Conservation (phyloP, 345 rosid species). For the Dimocarpus longan region DNA sequence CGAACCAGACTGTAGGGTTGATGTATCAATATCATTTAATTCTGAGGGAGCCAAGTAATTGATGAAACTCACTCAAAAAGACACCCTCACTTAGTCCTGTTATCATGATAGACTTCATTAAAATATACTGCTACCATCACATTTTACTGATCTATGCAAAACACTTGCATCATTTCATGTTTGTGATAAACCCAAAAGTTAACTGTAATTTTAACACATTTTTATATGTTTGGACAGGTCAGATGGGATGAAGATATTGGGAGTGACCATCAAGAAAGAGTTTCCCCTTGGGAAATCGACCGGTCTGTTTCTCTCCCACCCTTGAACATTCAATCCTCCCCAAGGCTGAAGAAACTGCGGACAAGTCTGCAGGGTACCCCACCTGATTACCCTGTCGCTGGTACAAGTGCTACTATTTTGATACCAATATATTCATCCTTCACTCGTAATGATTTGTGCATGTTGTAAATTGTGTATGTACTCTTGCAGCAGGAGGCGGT, state of each 20-base stretch:
- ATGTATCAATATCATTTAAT: neutral
- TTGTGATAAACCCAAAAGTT: neutral
- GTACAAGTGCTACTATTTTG: slow-evolving; percentile 33
- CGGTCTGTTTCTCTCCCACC: slow-evolving; percentile 71
- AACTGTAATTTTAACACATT: neutral
- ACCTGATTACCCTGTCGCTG: slow-evolving; percentile 51
- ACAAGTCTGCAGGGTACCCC: slow-evolving; percentile 56
- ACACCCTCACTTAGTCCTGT: neutral
- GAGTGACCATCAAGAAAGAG: slow-evolving; percentile 63
- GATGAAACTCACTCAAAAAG: neutral
- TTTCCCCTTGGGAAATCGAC: slow-evolving; percentile 95
- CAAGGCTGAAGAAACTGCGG: slow-evolving; percentile 79
- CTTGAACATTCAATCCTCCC: slow-evolving; percentile 72
- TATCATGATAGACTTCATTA: neutral
- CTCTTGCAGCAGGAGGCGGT: slow-evolving; percentile 50
- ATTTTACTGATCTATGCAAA: neutral
- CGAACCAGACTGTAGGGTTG: neutral
- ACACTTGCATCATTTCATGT: neutral
- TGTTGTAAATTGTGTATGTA: neutral
- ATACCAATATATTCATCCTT: neutral
- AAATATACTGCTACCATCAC: neutral
- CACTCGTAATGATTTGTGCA: neutral
- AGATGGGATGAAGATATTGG: slow-evolving; percentile 76
- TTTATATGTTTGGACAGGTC: slow-evolving; percentile 50
- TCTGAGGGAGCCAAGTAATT: neutral